Evolutionary conservation across 805 yeast genomes (phyloP).

Genomic region (Yamadazyma olivae): DNA sequence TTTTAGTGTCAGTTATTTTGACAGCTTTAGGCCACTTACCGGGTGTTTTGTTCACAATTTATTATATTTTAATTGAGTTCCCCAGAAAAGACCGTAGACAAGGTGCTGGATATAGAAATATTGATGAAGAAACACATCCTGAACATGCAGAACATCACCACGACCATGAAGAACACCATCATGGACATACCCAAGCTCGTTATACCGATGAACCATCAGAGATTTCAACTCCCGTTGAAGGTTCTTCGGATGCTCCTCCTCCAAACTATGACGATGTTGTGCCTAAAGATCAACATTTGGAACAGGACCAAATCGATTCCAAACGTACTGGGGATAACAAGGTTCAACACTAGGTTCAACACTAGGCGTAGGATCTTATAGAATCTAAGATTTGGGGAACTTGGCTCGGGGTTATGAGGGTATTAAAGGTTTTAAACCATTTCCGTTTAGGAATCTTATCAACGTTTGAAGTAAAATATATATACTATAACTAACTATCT

Average conservation of each 20-base stretch:
- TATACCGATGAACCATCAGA: slow-evolving; percentile 8
- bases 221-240: slow-evolving; percentile 1
- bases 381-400: no score
- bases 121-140: slow-evolving; percentile 18
- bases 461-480: no score
- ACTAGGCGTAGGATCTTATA: background rate
- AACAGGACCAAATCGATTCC: slow-evolving; percentile 3
- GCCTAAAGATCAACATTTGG: background rate
- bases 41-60: slow-evolving; percentile 30
- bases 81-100: slow-evolving; percentile 5
- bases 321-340: slow-evolving; percentile 23
- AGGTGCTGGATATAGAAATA: slow-evolving; percentile 14
- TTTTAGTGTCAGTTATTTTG: slow-evolving; percentile 27
- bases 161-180: slow-evolving; percentile 8
- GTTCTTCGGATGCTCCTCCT: slow-evolving; percentile 8
- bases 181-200: slow-evolving; percentile 1
- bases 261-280: slow-evolving; percentile 12
- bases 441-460: no score
- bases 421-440: no score
- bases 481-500: background rate
- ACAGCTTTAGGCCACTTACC: slow-evolving; percentile 32
- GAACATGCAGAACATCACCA: background rate
- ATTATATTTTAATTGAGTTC: slow-evolving; percentile 21
- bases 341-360: slow-evolving; percentile 17
- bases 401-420: no score